Evolutionary conservation across 2,329 filamentous ascomycete species (phyloP).

Genomic region (Thermochaetoides dissita): DNA sequence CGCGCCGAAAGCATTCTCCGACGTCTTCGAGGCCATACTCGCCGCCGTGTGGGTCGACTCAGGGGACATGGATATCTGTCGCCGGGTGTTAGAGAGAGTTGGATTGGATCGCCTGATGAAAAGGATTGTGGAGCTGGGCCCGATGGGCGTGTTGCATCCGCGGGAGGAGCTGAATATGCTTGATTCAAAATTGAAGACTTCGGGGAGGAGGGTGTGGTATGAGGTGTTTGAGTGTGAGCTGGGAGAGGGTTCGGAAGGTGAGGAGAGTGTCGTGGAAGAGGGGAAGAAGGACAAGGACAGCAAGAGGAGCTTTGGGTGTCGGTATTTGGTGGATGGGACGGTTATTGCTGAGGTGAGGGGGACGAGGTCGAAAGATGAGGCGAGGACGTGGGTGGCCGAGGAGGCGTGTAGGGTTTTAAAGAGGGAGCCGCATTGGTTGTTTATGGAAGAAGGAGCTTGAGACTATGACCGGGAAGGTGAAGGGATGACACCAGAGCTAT

Average conservation of each 20-base stretch:
- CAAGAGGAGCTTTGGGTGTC: conserved; percentile 28
- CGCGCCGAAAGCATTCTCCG: conserved; percentile 66
- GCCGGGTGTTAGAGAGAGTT: conserved; percentile 43
- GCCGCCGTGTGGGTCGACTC: conserved; percentile 78
- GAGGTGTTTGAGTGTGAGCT: conserved; percentile 16
- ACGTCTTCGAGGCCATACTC: conserved; percentile 67
- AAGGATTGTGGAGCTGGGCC: conserved; percentile 39
- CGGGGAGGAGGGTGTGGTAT: conserved; percentile 40
- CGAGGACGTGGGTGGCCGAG: conserved; percentile 33
- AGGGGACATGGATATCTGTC: conserved; percentile 46
- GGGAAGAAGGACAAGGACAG: conserved; percentile 4
- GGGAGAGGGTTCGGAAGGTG: conserved; percentile 13
- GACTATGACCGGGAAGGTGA: no score
- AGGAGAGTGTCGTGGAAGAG: conserved; percentile 12
- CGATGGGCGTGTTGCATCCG: conserved; percentile 45
- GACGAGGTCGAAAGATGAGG: conserved; percentile 36
- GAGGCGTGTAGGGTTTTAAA: conserved; percentile 2
- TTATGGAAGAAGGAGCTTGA: no score
- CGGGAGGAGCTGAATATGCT: conserved; percentile 55
- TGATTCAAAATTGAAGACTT: conserved; percentile 21
- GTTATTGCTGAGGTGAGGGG: conserved; percentile 31
- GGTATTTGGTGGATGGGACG: conserved; percentile 33
- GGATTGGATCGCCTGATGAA: conserved; percentile 53
- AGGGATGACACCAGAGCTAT: no score
- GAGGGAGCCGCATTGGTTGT: neutral